phyloP scores from a whole-genome alignment of 352 stramenopile species.

The Pythium rishiriense region DNA sequence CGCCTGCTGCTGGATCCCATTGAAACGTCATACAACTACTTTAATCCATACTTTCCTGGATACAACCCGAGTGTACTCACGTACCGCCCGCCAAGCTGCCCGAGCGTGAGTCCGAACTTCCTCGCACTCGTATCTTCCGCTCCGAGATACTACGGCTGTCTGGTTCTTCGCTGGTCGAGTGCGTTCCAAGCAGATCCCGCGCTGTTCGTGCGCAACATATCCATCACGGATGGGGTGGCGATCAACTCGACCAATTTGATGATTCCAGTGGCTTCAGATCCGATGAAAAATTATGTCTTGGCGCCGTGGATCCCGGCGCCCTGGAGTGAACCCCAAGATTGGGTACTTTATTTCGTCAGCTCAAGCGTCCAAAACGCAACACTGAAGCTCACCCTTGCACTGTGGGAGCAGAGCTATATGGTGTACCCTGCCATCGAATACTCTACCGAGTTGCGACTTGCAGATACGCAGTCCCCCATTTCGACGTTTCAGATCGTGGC shows the following conservation, averaged over 20 bases:
- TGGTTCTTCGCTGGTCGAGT: slow-evolving; percentile 16
- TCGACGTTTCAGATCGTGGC: not conserved
- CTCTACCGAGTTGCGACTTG: not conserved
- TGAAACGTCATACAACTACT: slow-evolving; percentile 2
- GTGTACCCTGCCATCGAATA: slow-evolving; percentile 6
- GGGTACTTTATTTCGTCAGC: slow-evolving; percentile 12
- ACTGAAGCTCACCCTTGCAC: slow-evolving; percentile 5
- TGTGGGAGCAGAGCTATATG: not conserved
- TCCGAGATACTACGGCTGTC: slow-evolving; percentile 8
- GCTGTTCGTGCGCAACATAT: slow-evolving; percentile 9
- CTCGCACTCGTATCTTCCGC: not conserved
- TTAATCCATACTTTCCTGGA: not conserved
- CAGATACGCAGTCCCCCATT: not conserved
- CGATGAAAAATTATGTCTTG: not conserved
- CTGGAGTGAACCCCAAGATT: not conserved
- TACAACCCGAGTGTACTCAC: slow-evolving; percentile 16
- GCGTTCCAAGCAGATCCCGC: not conserved
- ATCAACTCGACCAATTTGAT: slow-evolving; percentile 4
- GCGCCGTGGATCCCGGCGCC: slow-evolving; percentile 6
- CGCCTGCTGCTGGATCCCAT: not conserved
- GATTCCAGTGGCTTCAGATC: not conserved
- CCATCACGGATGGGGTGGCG: slow-evolving; percentile 1
- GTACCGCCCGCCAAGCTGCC: slow-evolving; percentile 1
- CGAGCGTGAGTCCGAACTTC: not conserved
- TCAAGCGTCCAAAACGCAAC: not conserved